A percentile compares a stretch with the other conserved stretches of the same genome.
phyloP scores from a whole-genome alignment of 805 yeast species.

The Lipomyces spencermartinsiae region DNA sequence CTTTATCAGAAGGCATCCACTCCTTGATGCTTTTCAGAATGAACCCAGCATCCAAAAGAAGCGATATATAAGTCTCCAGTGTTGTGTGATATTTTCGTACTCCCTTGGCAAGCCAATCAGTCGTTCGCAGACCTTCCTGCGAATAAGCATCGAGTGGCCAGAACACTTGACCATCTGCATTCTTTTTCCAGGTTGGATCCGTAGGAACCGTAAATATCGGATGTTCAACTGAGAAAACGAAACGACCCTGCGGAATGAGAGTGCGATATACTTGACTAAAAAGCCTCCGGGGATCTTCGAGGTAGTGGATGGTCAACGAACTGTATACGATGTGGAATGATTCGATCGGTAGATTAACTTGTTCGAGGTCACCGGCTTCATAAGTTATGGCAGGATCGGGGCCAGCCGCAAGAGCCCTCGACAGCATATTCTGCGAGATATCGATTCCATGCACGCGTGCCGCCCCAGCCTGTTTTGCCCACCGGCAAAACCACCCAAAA shows the following conservation, averaged over 20 bases:
- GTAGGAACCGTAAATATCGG: slow-evolving; percentile 7
- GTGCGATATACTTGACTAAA: not conserved
- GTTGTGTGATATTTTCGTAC: slow-evolving; percentile 5
- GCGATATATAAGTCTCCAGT: not conserved
- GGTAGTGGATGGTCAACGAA: not conserved
- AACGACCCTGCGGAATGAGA: slow-evolving; percentile 1
- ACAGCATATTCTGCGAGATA: slow-evolving; percentile 9
- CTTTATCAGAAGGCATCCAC: slow-evolving; percentile 8
- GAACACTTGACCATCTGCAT: not conserved
- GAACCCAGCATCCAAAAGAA: slow-evolving; percentile 8
- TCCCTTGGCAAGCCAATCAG: slow-evolving; percentile 6
- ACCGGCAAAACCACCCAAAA: slow-evolving; percentile 7
- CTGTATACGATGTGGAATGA: not conserved
- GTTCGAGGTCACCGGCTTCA: slow-evolving; percentile 4
- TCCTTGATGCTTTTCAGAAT: slow-evolving; percentile 1
- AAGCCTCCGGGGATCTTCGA: slow-evolving; percentile 6
- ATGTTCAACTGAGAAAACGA: slow-evolving; percentile 6
- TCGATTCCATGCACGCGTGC: slow-evolving; percentile 5
- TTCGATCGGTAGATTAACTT: not conserved
- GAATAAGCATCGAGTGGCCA: slow-evolving; percentile 3
- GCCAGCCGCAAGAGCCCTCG: slow-evolving; percentile 7
- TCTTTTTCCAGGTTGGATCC: slow-evolving; percentile 3
- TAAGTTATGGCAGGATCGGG: slow-evolving; percentile 2
- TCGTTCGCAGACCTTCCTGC: slow-evolving; percentile 3
- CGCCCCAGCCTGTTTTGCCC: slow-evolving; percentile 7